Evolutionary conservation across 2,329 filamentous ascomycete genomes (phyloP), one percentile per base, ranked within the genome.

Genomic region (Pestalotiopsis sp.): DNA sequence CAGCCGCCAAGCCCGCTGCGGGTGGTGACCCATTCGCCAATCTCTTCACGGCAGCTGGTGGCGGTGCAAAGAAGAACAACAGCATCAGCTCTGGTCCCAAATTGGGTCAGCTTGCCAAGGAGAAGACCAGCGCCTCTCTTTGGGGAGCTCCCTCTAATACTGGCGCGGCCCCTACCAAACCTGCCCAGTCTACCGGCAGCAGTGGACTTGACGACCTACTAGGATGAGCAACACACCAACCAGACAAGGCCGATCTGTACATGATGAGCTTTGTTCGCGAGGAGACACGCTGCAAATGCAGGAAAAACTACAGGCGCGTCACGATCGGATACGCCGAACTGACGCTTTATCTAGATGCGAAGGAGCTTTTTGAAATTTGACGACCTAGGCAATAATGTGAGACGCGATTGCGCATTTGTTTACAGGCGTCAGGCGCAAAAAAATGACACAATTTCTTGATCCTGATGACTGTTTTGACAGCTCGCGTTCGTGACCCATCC

Each of bases 41-140:
- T 23, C 86, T 99, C 41, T 97, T 97, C 89, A 91, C 91, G 69
- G 90, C 89, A 72, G 91, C 91, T 36, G 93, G 90, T 72, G 87
- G 87, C 12, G 90, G 91, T 61, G 87, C 94, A 72, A 94, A 94
- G 84, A 97, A 96, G 83, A 82, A 87, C 1, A 85, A 82, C 70
- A 87, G 90, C 2, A 84, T 87, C 11, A 83, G 86, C 67, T 86
- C 90, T 69, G 92, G 92, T 0, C 91, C 94, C 65, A 95, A 95
- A 67, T 88, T 99, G 82, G 95, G 94, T 38, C 95, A 97, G 79
- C 89, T 99, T 80, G 95, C 95, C n/a, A 98, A 98, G 85, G 94
- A 98, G 82, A 98, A 98, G 87, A 96, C 94, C 69, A 94, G 91
- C 75, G 94, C 95, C 17, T 94, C 95, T 7, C 93, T 99, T 72